Evolutionary conservation across 108 stramenopile species (phyloP), one percentile per base, ranked within the genome.

Genomic region (Schizochytrium sp.): DNA sequence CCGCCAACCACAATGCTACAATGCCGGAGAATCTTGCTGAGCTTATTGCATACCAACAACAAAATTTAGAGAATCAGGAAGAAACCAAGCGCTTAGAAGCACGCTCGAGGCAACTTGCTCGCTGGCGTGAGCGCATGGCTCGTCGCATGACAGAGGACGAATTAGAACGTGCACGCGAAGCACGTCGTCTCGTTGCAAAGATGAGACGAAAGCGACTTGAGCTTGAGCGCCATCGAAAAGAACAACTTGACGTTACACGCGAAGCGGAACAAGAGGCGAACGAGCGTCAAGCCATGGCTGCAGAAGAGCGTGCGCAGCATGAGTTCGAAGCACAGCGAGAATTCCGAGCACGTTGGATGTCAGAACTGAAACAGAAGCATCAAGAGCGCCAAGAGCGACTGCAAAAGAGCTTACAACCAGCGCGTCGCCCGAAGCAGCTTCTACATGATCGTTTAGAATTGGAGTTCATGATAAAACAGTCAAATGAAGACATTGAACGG

Each of bases 111-210:
- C 64, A 69, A 44, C 64, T 69, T 7, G 64, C 64, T 7, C 42
- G 42, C 10, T 69, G 64, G 64, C 40, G 44, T 8, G 64, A 69
- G 64, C 64, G 64, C 64, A 69, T 69, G 64, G 64, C 64, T 8
- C 64, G 64, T 28, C 64, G 44, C 5, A 5, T 69, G 28, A 38
- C 64, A 38, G 64, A 69, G 64, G 64, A 69, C 42, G 64, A 69
- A 44, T 44, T 69, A 38, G 64, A 69, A 44, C 64, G 64, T 3
- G 64, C 64, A 38, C 64, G 64, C 12, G 64, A 69, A 44, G 64
- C 64, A 44, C 64, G 64, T 28, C 64, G 64, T 13, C 64, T 69
- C 2, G 64, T 69, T 8, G 44, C 64, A 7, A 69, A 69, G 28
- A 69, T 69, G 64, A 38, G 64, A 8, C 64, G 64, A 38, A 69